phyloP scores from a whole-genome alignment of 169 alveolate species.

The Cryptosporidium felis region DNA sequence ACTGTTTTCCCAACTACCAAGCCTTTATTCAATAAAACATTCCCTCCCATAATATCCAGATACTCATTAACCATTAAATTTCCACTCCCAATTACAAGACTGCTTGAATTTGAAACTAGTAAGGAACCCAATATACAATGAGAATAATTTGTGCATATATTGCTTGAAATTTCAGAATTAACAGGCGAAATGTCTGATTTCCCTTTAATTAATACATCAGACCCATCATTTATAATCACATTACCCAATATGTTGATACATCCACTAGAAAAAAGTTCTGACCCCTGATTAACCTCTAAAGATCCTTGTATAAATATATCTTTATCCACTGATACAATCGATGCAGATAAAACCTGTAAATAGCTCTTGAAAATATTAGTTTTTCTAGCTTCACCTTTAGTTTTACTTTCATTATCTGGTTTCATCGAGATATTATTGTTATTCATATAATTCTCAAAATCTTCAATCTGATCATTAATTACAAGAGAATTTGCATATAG shows the following conservation, averaged over 20 bases:
- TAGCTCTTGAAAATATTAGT: background rate
- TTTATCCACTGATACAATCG: background rate
- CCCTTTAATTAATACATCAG: background rate
- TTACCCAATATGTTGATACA: background rate
- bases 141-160: background rate
- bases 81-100: background rate
- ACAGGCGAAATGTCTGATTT: background rate
- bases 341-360: slow-evolving; percentile 48
- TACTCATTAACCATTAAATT: slow-evolving; percentile 11
- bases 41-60: slow-evolving; percentile 39
- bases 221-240: slow-evolving; percentile 37
- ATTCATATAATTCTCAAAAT: background rate
- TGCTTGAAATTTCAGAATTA: background rate
- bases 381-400: background rate
- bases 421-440: background rate
- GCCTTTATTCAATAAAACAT: background rate
- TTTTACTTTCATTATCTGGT: background rate
- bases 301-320: background rate
- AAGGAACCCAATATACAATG: slow-evolving; percentile 43
- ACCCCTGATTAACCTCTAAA: slow-evolving; percentile 48
- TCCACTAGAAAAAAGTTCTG: slow-evolving; percentile 25
- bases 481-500: slow-evolving; percentile 2
- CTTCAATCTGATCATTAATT: background rate
- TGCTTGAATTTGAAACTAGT: slow-evolving; percentile 56
- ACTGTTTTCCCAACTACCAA: slow-evolving; percentile 10